Evolutionary conservation across 306 rosid genomes (phyloP).

Genomic region (Corylus americana): DNA sequence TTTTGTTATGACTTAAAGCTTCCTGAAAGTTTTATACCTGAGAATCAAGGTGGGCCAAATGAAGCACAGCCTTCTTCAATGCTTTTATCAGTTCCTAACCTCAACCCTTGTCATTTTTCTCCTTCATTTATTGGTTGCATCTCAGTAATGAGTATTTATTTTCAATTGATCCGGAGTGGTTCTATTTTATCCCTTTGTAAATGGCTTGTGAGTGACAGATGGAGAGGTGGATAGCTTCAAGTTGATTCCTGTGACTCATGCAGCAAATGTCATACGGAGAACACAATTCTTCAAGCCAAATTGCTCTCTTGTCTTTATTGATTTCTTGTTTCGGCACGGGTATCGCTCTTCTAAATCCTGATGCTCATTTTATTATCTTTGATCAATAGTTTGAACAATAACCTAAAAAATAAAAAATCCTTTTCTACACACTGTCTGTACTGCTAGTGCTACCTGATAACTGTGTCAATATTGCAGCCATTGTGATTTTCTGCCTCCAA

Average conservation of each 20-base stretch:
- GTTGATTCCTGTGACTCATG: constrained; percentile 62
- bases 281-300: constrained; percentile 71
- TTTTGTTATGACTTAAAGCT: constrained; percentile 91
- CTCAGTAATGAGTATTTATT: not conserved
- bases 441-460: not conserved
- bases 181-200: constrained; percentile 13
- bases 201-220: constrained; percentile 45
- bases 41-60: constrained; percentile 66
- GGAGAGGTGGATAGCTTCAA: constrained; percentile 93
- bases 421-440: not conserved
- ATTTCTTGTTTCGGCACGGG: constrained; percentile 82
- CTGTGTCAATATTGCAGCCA: not conserved
- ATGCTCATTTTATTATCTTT: not conserved
- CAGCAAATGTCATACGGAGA: constrained; percentile 65
- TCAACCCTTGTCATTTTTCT: constrained; percentile 2
- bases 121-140: not conserved
- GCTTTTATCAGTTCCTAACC: constrained; percentile 14
- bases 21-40: constrained; percentile 66
- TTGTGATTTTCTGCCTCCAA: not conserved
- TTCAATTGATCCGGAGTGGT: not conserved
- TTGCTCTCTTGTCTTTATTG: constrained; percentile 70
- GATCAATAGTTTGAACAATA: not conserved
- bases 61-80: constrained; percentile 2
- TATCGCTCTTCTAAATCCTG: constrained; percentile 32
- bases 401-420: not conserved